Evolutionary conservation across 208 protist genomes (phyloP), one percentile per base, ranked within the genome.

Genomic region (Naegleria fowleri): DNA sequence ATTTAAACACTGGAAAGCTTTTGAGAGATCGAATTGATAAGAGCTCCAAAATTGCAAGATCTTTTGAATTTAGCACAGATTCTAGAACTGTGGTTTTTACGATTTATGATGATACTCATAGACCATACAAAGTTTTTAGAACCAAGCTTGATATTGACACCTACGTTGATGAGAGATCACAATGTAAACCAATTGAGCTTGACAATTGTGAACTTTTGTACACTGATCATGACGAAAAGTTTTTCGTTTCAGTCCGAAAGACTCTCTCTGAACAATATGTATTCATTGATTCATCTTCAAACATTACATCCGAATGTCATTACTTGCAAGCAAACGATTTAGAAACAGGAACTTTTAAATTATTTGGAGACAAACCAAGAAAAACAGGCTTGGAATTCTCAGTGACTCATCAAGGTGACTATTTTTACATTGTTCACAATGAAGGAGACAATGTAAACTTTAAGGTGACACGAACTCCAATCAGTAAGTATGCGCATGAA

Each of bases 341-440:
- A 67, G 19, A 2, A 29, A 67, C 19, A 39, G 75, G 75, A 38
- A 22, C 51, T 22, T 88, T 88, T 58, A 58, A 51, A 88, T 48
- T 51, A 33, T 29, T 88, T 36, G 22, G 7, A 33, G 6, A 29
- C 0, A 55, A 43, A 36, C 29, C 6, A 58, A 39, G 75, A 83
- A 83, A 83, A 36, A 13, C 19, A 6, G 75, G 55, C 22, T 29
- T 67, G 11, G 55, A 83, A 13, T 36, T 40, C 39, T n/a, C 7
- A 5, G 29, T 83, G 1, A 40, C 9, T 41, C 43, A 88, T 67
- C n/a, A 39, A 9, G n/a, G 15, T 19, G 85, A 88, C 25, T 16
- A 67, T 67, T 88, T 88, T 33, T 88, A 88, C 48, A 38, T 88
- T 67, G 9, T 25, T 6, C 13, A 55, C 9, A 88, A 88, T 88